Base-by-base conservation (phyloP, 176 grass and related monocot genomes). In the Musa schizocarpa region DNA sequence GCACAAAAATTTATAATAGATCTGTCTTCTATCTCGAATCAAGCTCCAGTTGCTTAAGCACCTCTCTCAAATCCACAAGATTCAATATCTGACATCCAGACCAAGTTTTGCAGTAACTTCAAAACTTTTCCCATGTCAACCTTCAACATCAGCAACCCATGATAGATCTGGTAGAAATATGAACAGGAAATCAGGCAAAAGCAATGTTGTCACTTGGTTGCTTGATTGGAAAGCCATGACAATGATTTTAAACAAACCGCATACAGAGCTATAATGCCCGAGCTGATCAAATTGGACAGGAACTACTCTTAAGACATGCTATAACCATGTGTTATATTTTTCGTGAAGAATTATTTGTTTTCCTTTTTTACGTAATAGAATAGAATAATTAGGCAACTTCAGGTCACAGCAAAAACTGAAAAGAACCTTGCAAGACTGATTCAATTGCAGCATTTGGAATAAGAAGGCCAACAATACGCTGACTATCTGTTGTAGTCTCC, bases 371-470 rank as follows among this genome's bases (percentile, higher is more conserved):
- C 24, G 2, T 17, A 70, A 25, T 11, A 13, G 12, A 43, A 9
- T 17, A 69, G 27, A 54, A 25, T 52, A 13, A 14, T 52, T 54
- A 25, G 34, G 34, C 34, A 67, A 8, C 1, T 25, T 19, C 13
- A 17, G n/a, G 43, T 58, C 12, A 22, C 16, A 74, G 2, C 13
- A 17, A 57, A 69, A 76, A 51, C 34, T 73, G 63, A 49, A 87
- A 86, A 76, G 78, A 77, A 90, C 96, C 96, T 99, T 84, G 78
- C 83, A 95, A 81, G 80, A 95, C 96, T 27, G 88, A 81, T 65
- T 99, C 91, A 78, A 99, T 88, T 66, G 96, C 95, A 76, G 72
- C 89, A 86, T 92, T 99, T 43, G 91, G 91, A 82, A 99, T 88
- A 65, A 91, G 81, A 62, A 99, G 79, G 3, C 96, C 96, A 61